These are phyloP conservation scores for Mycena sanguinolenta DNA, from an alignment of 768 basidiomycete species.

Conservation along the genomic window DNA sequence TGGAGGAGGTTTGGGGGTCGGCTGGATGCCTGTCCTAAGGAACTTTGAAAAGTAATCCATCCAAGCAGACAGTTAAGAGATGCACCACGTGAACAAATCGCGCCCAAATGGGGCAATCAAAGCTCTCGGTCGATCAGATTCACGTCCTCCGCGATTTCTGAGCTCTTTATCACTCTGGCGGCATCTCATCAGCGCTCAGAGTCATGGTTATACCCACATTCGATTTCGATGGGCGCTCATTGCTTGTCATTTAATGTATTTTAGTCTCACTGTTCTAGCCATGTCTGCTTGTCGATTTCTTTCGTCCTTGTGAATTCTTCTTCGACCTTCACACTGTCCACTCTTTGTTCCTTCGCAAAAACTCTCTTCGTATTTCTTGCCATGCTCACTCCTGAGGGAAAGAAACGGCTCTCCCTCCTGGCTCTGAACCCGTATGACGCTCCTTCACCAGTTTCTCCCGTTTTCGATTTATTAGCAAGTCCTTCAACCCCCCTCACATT, in stretches of 20 bases:
- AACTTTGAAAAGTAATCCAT: constrained; percentile 95
- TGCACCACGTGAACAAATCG: background rate
- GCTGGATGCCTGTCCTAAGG: constrained; percentile 61
- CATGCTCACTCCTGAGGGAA: constrained; percentile 26
- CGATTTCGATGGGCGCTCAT: constrained; percentile 13
- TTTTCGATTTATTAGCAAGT: constrained; percentile 31
- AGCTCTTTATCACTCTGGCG: no score
- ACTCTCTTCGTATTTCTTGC: constrained; percentile 11
- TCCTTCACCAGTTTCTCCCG: constrained; percentile 36
- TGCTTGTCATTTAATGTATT: constrained; percentile 1
- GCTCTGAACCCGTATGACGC: constrained; percentile 33
- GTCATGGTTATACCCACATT: constrained; percentile 13
- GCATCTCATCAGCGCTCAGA: constrained; percentile 34
- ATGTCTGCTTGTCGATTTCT: constrained; percentile 26
- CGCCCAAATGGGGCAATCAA: background rate
- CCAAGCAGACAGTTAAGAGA: background rate
- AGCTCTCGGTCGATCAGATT: no score
- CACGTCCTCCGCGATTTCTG: background rate
- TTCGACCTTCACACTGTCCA: constrained; percentile 16
- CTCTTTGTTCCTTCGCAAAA: no score
- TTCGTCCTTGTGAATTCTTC: constrained; percentile 14
- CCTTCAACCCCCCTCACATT: background rate
- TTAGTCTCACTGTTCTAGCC: constrained; percentile 17
- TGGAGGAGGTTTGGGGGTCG: constrained; percentile 62
- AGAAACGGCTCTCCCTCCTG: constrained; percentile 35